Evolutionary conservation across 2,329 filamentous ascomycete species (phyloP).

Genomic region (Hymenoscyphus linearis): DNA sequence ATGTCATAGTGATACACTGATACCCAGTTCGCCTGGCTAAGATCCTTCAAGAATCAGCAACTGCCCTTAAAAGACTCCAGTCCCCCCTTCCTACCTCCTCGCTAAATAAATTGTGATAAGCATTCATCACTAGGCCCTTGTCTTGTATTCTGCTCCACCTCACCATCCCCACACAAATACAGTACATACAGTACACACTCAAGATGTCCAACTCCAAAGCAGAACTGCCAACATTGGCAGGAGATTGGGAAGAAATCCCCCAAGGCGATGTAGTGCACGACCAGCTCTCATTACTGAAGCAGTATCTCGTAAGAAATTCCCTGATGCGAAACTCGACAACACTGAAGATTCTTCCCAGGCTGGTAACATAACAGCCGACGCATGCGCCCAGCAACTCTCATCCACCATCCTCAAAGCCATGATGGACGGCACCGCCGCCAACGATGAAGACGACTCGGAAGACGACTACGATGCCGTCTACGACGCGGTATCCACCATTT

Average conservation of each 20-base stretch:
- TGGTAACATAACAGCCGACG: neutral
- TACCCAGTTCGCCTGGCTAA: too few relatives aligned
- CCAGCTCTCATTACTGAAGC: neutral
- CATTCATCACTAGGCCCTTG: too few relatives aligned
- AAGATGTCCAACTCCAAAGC: neutral
- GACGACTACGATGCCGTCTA: neutral
- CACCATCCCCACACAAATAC: too few relatives aligned
- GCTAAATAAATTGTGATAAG: too few relatives aligned
- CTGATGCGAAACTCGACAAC: neutral
- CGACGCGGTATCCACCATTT: neutral
- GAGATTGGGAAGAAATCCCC: neutral
- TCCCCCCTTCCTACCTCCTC: too few relatives aligned
- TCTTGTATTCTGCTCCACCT: too few relatives aligned
- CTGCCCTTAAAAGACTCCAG: too few relatives aligned
- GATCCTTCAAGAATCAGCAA: too few relatives aligned
- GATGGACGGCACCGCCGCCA: neutral
- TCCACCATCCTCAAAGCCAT: neutral
- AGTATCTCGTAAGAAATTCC: neutral
- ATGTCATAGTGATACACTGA: too few relatives aligned
- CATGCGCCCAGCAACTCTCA: neutral
- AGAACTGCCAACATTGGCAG: neutral
- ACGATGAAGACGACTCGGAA: neutral
- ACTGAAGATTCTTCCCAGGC: neutral
- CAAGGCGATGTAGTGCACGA: neutral
- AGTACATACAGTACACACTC: too few relatives aligned